Percentiles rank a stretch among this genome's conserved stretches.
Conservation (phyloP, 768 basidiomycete genomes). For the Tricholoma bakamatsutake region DNA sequence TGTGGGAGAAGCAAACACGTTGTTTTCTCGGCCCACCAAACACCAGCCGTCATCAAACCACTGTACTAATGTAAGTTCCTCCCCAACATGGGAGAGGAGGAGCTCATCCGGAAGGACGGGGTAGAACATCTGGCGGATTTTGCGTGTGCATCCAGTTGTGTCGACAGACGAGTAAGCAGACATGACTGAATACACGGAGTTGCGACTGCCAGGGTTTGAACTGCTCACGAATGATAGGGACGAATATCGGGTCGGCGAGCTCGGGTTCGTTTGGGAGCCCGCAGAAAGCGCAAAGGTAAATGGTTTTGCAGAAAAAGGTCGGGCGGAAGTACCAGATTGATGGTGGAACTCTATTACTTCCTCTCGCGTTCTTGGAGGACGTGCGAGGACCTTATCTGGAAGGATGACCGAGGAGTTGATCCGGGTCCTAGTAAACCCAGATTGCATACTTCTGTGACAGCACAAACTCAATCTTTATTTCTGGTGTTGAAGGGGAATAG, state of each 20-base stretch:
- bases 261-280: conserved; percentile 9
- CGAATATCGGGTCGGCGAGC: conserved; percentile 9
- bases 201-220: conserved; percentile 27
- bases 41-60: conserved; percentile 82
- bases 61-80: conserved; percentile 55
- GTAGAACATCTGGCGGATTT: conserved; percentile 59
- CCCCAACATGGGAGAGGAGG: conserved; percentile 44
- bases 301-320: conserved; percentile 33
- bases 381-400: conserved; percentile 43
- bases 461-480: not conserved
- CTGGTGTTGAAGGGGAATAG: not conserved
- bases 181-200: conserved; percentile 33
- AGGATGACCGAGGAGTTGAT: conserved; percentile 43
- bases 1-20: conserved; percentile 22
- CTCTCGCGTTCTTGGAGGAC: conserved; percentile 27
- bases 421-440: conserved; percentile 35
- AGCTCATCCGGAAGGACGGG: conserved; percentile 76
- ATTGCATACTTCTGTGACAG: conserved; percentile 3
- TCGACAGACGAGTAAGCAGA: conserved; percentile 29
- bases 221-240: conserved; percentile 18
- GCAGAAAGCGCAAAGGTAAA: conserved; percentile 35
- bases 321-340: conserved; percentile 35
- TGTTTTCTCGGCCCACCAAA: conserved; percentile 52
- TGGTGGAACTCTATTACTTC: conserved; percentile 40
- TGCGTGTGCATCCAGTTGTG: conserved; percentile 35